Conservation (phyloP, 306 rosid genomes). For the Vicia villosa region DNA sequence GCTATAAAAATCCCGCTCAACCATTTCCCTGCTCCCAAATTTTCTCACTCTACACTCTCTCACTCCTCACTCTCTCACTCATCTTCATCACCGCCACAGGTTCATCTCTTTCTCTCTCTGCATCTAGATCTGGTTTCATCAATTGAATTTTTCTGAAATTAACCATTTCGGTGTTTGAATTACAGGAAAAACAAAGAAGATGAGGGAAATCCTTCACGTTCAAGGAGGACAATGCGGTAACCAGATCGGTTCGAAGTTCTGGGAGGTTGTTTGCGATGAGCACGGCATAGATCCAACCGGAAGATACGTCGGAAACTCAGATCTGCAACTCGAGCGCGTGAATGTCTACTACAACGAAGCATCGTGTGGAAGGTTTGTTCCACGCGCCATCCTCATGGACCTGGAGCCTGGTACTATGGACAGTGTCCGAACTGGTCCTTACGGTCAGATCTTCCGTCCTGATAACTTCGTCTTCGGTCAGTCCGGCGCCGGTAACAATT, state of each 20-base stretch:
- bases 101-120: slow-evolving; percentile 17
- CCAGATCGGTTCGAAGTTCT: slow-evolving; percentile 65
- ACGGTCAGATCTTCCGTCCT: slow-evolving; percentile 62
- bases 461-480: slow-evolving; percentile 65
- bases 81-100: slow-evolving; percentile 31
- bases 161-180: neutral
- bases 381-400: slow-evolving; percentile 66
- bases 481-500: slow-evolving; percentile 65
- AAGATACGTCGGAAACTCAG: slow-evolving; percentile 48
- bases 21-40: neutral
- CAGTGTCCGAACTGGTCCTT: slow-evolving; percentile 60
- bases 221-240: slow-evolving; percentile 70
- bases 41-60: neutral
- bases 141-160: neutral
- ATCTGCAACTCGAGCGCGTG: slow-evolving; percentile 61
- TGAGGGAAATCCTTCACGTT: slow-evolving; percentile 64
- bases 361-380: slow-evolving; percentile 61
- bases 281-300: slow-evolving; percentile 67
- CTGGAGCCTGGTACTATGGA: slow-evolving; percentile 65
- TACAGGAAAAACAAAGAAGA: slow-evolving; percentile 37
- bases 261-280: slow-evolving; percentile 67
- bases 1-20: slow-evolving; percentile 34
- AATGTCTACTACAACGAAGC: slow-evolving; percentile 62
- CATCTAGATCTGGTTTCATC: slow-evolving; percentile 8
- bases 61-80: neutral